Conservation (phyloP, 805 yeast species). For the Metschnikowia kunwiensis region DNA sequence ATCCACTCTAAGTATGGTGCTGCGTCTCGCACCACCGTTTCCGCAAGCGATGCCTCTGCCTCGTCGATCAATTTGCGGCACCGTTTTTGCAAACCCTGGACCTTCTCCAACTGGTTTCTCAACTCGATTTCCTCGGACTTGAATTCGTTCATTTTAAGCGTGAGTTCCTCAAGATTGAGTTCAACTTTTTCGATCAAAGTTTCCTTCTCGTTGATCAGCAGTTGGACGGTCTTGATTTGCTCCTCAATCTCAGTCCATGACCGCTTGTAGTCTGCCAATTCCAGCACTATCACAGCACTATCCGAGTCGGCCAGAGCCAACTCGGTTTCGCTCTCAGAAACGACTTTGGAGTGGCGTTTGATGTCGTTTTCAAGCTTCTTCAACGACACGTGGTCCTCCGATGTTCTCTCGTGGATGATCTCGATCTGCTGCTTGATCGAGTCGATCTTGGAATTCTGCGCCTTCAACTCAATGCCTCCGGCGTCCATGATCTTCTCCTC, state of each 20-base stretch:
- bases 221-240: slow-evolving; percentile 28
- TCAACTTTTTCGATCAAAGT: slow-evolving; percentile 37
- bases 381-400: slow-evolving; percentile 52
- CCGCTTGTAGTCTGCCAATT: slow-evolving; percentile 23
- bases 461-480: slow-evolving; percentile 82
- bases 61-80: slow-evolving; percentile 39
- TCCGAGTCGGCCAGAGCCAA: slow-evolving; percentile 25
- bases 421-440: slow-evolving; percentile 67
- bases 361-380: slow-evolving; percentile 65
- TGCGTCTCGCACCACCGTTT: slow-evolving; percentile 53
- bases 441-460: slow-evolving; percentile 80
- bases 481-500: slow-evolving; percentile 82
- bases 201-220: slow-evolving; percentile 37
- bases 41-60: slow-evolving; percentile 39
- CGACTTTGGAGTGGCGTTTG: slow-evolving; percentile 49
- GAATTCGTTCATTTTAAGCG: slow-evolving; percentile 50
- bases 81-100: slow-evolving; percentile 36
- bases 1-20: slow-evolving; percentile 51
- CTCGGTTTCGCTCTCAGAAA: slow-evolving; percentile 48
- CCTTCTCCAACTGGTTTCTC: slow-evolving; percentile 59
- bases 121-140: slow-evolving; percentile 67
- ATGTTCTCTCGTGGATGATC: slow-evolving; percentile 52
- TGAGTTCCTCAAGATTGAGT: slow-evolving; percentile 33
- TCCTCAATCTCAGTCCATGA: slow-evolving; percentile 22
- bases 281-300: slow-evolving; percentile 24